Conservation (phyloP, 768 basidiomycete species). For the Imleria badia region DNA sequence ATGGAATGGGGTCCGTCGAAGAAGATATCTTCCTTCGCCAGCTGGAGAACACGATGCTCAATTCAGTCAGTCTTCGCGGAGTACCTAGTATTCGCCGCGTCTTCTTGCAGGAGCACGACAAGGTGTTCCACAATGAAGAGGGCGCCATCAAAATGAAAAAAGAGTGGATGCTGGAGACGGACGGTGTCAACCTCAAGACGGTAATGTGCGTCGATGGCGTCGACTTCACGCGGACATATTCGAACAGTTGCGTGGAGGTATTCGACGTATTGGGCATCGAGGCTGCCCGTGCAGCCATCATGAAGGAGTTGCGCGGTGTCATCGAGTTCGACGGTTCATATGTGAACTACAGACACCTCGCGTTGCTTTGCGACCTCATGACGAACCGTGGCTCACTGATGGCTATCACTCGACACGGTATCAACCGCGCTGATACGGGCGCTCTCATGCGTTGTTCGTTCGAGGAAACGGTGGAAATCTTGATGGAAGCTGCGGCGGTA, state of each 20-base stretch:
- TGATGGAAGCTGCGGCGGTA: constrained; percentile 98
- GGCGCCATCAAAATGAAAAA: constrained; percentile 62
- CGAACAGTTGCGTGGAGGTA: constrained; percentile 95
- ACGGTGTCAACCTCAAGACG: constrained; percentile 92
- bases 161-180: constrained; percentile 98
- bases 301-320: constrained; percentile 91
- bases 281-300: constrained; percentile 90
- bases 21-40: constrained; percentile 97
- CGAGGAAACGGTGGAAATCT: constrained; percentile 98
- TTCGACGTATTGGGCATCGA: constrained; percentile 96
- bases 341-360: constrained; percentile 97
- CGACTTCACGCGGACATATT: constrained; percentile 90
- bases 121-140: constrained; percentile 59
- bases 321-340: constrained; percentile 99
- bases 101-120: constrained; percentile 89
- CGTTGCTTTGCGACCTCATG: constrained; percentile 97
- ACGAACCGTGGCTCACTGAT: constrained; percentile 92
- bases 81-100: constrained; percentile 89
- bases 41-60: constrained; percentile 95
- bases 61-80: constrained; percentile 92
- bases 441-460: constrained; percentile 98
- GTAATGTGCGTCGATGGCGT: constrained; percentile 96
- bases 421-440: constrained; percentile 98
- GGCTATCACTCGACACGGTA: constrained; percentile 99
- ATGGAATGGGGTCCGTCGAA: constrained; percentile 69